Conservation (phyloP, 805 yeast species). For the Starmerella ratchasimensis region DNA sequence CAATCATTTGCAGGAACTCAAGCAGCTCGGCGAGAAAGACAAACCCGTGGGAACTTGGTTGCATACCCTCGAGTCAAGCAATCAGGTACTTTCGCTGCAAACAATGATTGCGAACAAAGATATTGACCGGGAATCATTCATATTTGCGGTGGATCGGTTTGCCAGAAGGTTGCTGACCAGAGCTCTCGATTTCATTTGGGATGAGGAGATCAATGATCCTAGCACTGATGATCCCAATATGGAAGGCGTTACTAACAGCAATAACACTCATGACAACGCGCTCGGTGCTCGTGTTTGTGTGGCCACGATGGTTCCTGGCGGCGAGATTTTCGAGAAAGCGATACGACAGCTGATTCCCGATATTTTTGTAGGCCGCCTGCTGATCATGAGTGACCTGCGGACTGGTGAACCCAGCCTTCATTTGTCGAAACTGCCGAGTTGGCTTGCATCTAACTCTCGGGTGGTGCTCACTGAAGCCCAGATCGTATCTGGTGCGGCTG, state of each 20-base stretch:
- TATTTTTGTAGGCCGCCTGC: slow-evolving; percentile 63
- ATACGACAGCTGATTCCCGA: slow-evolving; percentile 65
- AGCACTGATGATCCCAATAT: slow-evolving; percentile 21
- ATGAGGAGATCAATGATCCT: slow-evolving; percentile 24
- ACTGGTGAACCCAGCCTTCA: slow-evolving; percentile 95
- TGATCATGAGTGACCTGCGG: slow-evolving; percentile 72
- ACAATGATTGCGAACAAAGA: slow-evolving; percentile 48
- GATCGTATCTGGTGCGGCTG: slow-evolving; percentile 81
- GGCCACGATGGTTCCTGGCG: slow-evolving; percentile 73
- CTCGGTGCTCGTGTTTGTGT: slow-evolving; percentile 37
- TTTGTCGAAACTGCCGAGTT: slow-evolving; percentile 55
- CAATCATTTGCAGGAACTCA: slow-evolving; percentile 51
- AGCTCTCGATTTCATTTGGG: slow-evolving; percentile 41
- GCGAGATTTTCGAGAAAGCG: slow-evolving; percentile 80
- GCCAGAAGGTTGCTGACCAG: slow-evolving; percentile 52
- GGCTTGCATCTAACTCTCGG: slow-evolving; percentile 23
- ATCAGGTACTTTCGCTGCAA: slow-evolving; percentile 59
- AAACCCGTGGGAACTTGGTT: slow-evolving; percentile 5
- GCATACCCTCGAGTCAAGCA: slow-evolving; percentile 26
- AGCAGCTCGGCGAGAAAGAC: slow-evolving; percentile 35
- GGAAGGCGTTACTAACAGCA: background rate
- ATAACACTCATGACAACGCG: background rate
- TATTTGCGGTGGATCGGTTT: slow-evolving; percentile 76
- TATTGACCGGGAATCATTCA: slow-evolving; percentile 59
- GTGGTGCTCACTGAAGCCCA: slow-evolving; percentile 76